Evolutionary conservation across 208 protist genomes (phyloP).

Genomic region (Leishmania turanica): DNA sequence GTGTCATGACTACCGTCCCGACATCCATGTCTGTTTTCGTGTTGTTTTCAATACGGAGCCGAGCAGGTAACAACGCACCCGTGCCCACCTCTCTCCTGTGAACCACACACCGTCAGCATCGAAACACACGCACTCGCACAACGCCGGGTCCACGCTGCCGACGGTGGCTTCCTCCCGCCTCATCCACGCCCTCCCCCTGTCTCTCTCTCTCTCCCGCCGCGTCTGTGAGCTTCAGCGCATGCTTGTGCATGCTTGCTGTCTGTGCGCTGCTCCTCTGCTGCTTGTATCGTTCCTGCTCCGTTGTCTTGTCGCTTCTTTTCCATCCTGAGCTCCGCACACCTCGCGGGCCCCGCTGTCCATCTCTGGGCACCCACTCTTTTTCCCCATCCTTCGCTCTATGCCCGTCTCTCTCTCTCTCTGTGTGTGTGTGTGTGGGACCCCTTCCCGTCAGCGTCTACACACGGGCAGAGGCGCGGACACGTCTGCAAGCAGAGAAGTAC

Average conservation of each 20-base stretch:
- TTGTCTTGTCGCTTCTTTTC: too few relatives aligned
- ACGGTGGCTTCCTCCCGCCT: background rate
- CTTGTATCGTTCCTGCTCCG: too few relatives aligned
- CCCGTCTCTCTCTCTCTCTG: too few relatives aligned
- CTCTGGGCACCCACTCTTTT: too few relatives aligned
- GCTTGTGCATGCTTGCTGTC: too few relatives aligned
- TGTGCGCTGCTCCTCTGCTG: too few relatives aligned
- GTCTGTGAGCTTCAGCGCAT: background rate
- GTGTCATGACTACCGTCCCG: background rate
- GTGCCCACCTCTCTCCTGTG: background rate
- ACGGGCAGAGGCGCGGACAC: background rate
- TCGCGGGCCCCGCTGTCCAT: too few relatives aligned
- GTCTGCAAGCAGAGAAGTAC: background rate
- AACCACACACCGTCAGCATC: background rate
- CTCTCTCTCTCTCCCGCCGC: background rate
- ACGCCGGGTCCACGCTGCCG: background rate
- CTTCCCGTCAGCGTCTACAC: background rate
- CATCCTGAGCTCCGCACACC: too few relatives aligned
- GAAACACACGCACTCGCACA: background rate
- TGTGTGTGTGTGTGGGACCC: too few relatives aligned
- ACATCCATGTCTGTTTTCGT: background rate
- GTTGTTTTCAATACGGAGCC: background rate
- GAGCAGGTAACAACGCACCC: background rate
- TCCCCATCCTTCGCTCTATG: too few relatives aligned
- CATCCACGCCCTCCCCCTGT: background rate